Conservation (phyloP, 2,329 filamentous ascomycete genomes). For the Penicillium sp. region DNA sequence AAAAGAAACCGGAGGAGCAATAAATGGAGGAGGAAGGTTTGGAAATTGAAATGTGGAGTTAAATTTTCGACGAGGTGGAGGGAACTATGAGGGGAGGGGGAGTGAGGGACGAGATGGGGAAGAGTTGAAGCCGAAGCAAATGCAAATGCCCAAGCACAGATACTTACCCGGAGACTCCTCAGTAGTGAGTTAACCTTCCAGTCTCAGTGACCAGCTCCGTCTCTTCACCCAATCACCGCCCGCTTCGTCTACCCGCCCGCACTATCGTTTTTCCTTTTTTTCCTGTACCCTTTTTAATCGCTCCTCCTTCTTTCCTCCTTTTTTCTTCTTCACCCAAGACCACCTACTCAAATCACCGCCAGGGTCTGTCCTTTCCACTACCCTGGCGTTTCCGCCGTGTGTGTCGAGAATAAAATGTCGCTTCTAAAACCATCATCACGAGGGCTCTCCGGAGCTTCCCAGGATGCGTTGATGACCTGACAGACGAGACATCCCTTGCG, state of each 20-base stretch:
- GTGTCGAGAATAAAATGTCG: conserved; percentile 69
- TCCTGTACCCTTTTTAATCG: conserved; percentile 16
- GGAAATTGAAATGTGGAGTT: neutral
- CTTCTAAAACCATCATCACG: conserved; percentile 83
- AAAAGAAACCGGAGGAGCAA: neutral
- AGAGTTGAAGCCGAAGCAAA: neutral
- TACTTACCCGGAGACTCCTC: no score
- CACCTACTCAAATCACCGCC: conserved; percentile 76
- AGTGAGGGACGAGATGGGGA: conserved; percentile 8
- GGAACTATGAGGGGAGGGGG: neutral
- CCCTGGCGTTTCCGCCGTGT: conserved; percentile 71
- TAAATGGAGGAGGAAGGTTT: neutral
- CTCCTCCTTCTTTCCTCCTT: conserved; percentile 19
- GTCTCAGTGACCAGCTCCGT: conserved; percentile 14
- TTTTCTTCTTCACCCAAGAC: conserved; percentile 56
- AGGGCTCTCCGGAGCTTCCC: conserved; percentile 49
- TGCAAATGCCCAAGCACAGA: neutral
- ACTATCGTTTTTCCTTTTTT: conserved; percentile 35
- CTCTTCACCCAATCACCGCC: conserved; percentile 31
- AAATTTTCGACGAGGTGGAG: neutral
- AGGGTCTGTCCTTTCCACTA: conserved; percentile 59
- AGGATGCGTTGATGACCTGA: conserved; percentile 52
- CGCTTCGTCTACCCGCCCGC: conserved; percentile 29
- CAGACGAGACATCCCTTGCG: conserved; percentile 42
- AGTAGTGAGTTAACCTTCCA: no score